These are phyloP conservation scores for Suhomyces sp. DNA, from an alignment of 805 yeast species.

Conservation along the genomic window DNA sequence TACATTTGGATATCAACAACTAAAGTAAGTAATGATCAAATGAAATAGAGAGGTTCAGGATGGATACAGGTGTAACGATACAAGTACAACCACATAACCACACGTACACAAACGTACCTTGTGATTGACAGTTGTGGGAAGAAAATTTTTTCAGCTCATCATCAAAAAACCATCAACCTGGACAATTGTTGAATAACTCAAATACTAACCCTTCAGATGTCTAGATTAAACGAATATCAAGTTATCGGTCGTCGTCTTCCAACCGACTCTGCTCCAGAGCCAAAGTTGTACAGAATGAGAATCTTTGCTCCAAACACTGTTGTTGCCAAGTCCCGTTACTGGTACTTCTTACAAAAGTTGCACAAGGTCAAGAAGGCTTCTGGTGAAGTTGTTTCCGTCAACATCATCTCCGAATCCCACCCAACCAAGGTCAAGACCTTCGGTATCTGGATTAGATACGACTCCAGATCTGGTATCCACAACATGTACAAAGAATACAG, in stretches of 20 bases:
- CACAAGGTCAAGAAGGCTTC: conserved; percentile 99
- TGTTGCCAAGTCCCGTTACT: conserved; percentile 99
- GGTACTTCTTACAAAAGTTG: conserved; percentile 99
- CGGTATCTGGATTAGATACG: conserved; percentile 99
- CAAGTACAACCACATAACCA: background rate
- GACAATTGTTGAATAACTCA: background rate
- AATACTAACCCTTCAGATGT: conserved; percentile 44
- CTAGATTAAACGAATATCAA: conserved; percentile 98
- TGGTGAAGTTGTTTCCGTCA: conserved; percentile 96
- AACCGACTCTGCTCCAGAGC: conserved; percentile 98
- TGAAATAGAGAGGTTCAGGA: background rate
- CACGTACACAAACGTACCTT: background rate
- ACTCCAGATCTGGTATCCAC: conserved; percentile 99
- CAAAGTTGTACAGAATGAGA: conserved; percentile 99
- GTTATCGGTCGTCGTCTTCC: conserved; percentile 99
- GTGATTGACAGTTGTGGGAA: background rate
- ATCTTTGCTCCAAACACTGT: conserved; percentile 98
- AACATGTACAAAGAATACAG: conserved; percentile 99
- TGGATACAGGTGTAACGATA: background rate
- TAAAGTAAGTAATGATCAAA: conserved; percentile 7
- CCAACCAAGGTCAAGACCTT: conserved; percentile 99
- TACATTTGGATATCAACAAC: conserved; percentile 10
- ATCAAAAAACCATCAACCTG: background rate
- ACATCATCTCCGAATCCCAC: conserved; percentile 87
- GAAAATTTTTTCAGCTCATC: background rate